These are phyloP conservation scores for Tuber aestivum DNA, from an alignment of 495 filamentous ascomycete genomes.

Conservation along the genomic window DNA sequence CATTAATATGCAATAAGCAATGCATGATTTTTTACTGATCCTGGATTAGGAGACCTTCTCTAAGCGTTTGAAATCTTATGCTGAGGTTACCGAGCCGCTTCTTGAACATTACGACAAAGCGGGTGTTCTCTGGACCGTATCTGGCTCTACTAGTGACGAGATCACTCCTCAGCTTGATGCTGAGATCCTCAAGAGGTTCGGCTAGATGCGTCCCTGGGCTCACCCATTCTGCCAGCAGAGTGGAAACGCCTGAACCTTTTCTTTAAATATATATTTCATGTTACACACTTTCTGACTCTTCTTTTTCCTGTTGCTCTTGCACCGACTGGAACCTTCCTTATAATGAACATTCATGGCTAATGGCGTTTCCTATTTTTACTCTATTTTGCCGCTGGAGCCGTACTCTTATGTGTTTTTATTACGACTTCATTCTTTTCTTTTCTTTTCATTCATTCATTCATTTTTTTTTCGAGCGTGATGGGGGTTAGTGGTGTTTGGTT, in stretches of 20 bases:
- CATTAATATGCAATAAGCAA: background rate
- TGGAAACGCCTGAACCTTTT: background rate
- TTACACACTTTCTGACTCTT: constrained; percentile 1
- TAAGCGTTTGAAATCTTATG: constrained; percentile 69
- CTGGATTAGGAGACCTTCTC: constrained; percentile 67
- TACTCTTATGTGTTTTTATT: constrained; percentile 25
- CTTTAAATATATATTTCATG: constrained; percentile 1
- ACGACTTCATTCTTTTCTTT: constrained; percentile 21
- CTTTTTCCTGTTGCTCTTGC: constrained; percentile 13
- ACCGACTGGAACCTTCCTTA: constrained; percentile 23
- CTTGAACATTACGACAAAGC: constrained; percentile 81
- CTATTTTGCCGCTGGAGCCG: background rate
- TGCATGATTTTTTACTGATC: constrained; percentile 10
- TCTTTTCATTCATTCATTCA: no score
- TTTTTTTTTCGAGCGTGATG: constrained; percentile 5
- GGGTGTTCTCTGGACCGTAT: constrained; percentile 80
- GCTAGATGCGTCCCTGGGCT: constrained; percentile 10
- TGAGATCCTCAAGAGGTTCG: constrained; percentile 75
- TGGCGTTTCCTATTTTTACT: background rate
- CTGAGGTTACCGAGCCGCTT: constrained; percentile 75
- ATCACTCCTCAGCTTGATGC: constrained; percentile 77
- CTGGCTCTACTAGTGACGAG: constrained; percentile 85
- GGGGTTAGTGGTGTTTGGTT: constrained; percentile 14
- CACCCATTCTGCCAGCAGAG: background rate
- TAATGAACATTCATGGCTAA: constrained; percentile 20